phyloP scores from a whole-genome alignment of 352 stramenopile genomes.

The Phytopythium sindhum region DNA sequence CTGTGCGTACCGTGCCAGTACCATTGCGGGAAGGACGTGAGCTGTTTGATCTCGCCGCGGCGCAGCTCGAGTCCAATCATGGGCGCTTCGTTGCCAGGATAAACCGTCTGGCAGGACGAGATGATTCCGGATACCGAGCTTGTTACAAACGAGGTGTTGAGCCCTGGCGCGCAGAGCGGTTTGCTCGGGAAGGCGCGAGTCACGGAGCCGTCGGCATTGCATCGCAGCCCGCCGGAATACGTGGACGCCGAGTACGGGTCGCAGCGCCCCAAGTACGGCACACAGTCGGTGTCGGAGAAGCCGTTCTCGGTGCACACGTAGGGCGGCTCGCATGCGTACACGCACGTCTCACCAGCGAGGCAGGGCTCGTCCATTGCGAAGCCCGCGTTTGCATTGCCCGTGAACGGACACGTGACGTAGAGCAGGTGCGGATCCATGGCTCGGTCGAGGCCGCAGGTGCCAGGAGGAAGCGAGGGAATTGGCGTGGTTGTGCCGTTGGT shows the following conservation, averaged over 20 bases:
- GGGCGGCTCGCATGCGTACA: constrained; percentile 7
- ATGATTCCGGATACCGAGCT: constrained; percentile 5
- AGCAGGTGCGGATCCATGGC: constrained; percentile 8
- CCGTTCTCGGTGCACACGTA: constrained; percentile 12
- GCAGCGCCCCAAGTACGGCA: constrained; percentile 7
- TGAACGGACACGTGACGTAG: constrained; percentile 6
- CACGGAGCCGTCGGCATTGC: constrained; percentile 5
- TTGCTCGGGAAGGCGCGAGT: constrained; percentile 4
- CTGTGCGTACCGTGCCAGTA: constrained; percentile 10
- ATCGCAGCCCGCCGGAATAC: constrained; percentile 5
- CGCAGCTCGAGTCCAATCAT: constrained; percentile 8
- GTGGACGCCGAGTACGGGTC: constrained; percentile 7
- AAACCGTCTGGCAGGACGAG: constrained; percentile 8
- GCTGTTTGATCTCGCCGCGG: constrained; percentile 3
- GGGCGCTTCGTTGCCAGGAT: constrained; percentile 8
- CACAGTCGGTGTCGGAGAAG: constrained; percentile 10
- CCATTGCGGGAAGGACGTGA: constrained; percentile 11
- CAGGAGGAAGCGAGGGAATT: background rate
- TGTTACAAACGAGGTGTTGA: constrained; percentile 7
- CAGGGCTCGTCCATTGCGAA: constrained; percentile 10
- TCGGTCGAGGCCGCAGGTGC: constrained; percentile 1
- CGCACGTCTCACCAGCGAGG: constrained; percentile 3
- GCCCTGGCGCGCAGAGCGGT: background rate
- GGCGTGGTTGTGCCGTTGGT: background rate
- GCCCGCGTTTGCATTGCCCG: constrained; percentile 3